Conservation (phyloP, 192 early-diverging fungal genomes). For the Coemansia javaensis region DNA sequence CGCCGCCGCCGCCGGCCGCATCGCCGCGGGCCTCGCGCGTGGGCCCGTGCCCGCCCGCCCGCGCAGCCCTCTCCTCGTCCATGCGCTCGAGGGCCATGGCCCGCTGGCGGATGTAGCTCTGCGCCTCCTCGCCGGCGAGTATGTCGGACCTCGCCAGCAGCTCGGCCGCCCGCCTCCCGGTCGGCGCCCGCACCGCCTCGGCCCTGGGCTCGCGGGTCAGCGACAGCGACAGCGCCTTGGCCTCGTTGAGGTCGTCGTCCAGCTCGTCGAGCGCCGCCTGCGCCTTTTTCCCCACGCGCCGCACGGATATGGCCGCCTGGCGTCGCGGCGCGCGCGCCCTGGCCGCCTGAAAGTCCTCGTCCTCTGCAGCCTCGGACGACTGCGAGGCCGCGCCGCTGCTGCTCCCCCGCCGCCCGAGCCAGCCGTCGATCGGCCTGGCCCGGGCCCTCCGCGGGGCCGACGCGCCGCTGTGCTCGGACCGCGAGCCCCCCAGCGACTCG, state of each 20-base stretch:
- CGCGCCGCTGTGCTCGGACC: not conserved
- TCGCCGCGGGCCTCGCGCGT: too few relatives aligned
- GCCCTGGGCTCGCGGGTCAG: slow-evolving; percentile 12
- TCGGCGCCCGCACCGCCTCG: too few relatives aligned
- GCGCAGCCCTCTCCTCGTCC: slow-evolving; percentile 9
- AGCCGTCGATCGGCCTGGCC: slow-evolving; percentile 12
- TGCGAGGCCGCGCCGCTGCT: slow-evolving; percentile 6
- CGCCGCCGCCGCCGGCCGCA: not conserved
- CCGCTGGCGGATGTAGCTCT: slow-evolving; percentile 31
- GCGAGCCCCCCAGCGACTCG: slow-evolving; percentile 20
- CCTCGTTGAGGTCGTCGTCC: slow-evolving; percentile 37
- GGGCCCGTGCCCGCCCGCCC: too few relatives aligned
- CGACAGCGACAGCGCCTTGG: slow-evolving; percentile 40
- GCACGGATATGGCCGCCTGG: slow-evolving; percentile 20
- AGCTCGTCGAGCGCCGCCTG: slow-evolving; percentile 33
- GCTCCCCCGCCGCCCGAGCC: slow-evolving; percentile 5
- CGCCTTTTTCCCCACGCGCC: slow-evolving; percentile 6
- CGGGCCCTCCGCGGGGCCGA: not conserved
- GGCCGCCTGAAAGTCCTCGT: slow-evolving; percentile 33
- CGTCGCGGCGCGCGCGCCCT: slow-evolving; percentile 8
- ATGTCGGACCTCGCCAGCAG: slow-evolving; percentile 23
- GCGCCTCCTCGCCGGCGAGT: slow-evolving; percentile 32
- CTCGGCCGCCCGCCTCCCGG: slow-evolving; percentile 1
- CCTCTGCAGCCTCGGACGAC: slow-evolving; percentile 19
- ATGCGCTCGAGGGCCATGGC: slow-evolving; percentile 24